Evolutionary conservation across 148 eudicot genomes (phyloP).

Genomic region (Rhododendron ferrugineum): DNA sequence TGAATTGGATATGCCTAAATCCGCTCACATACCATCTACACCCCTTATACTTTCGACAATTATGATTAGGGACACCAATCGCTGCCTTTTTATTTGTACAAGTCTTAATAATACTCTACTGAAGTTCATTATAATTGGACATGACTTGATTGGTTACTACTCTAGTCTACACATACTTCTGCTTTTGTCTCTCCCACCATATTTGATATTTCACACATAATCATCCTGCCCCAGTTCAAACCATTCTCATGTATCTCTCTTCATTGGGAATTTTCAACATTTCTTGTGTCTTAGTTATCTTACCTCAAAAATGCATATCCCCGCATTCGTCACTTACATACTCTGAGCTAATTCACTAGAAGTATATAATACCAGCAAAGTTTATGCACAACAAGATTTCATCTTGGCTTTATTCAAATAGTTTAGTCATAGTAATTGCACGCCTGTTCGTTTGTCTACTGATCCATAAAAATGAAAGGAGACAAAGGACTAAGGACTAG

Average conservation of each 20-base stretch:
- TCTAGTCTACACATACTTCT: background rate
- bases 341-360: background rate
- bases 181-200: background rate
- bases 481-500: background rate
- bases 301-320: background rate
- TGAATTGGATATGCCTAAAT: background rate
- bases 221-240: background rate
- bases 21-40: background rate
- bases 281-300: background rate
- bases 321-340: background rate
- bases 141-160: background rate
- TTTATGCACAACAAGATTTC: background rate
- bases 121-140: background rate
- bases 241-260: background rate
- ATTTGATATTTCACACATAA: background rate
- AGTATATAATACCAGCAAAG: background rate
- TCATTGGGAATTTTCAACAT: background rate
- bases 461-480: background rate
- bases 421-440: background rate
- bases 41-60: background rate
- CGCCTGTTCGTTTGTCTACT: background rate
- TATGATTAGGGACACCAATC: background rate
- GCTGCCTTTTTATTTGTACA: background rate
- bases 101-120: background rate
- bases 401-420: background rate